These are phyloP conservation scores for Blastobotrys muscicola DNA, from an alignment of 805 yeast species.

Conservation along the genomic window DNA sequence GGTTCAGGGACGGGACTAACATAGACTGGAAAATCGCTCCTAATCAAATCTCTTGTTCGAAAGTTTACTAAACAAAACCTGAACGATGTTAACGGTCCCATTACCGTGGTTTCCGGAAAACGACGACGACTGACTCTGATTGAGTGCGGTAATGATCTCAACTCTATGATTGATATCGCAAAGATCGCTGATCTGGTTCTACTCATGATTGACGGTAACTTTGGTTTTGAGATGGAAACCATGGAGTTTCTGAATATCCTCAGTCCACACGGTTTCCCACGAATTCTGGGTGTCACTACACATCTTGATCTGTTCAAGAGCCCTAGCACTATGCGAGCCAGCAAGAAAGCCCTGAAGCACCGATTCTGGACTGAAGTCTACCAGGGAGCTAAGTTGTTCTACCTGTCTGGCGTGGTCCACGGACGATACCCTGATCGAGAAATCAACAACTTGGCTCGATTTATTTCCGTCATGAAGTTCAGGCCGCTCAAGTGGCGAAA, in stretches of 20 bases:
- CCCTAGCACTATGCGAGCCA: constrained; percentile 78
- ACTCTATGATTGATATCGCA: constrained; percentile 93
- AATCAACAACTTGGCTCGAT: constrained; percentile 80
- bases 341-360: constrained; percentile 84
- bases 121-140: constrained; percentile 85
- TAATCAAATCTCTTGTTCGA: constrained; percentile 80
- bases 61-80: constrained; percentile 81
- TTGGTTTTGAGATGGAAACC: constrained; percentile 98
- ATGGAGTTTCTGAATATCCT: constrained; percentile 96
- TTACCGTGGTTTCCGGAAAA: constrained; percentile 93
- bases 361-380: constrained; percentile 99
- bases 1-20: too few relatives aligned
- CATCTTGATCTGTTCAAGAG: constrained; percentile 91
- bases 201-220: constrained; percentile 88
- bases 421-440: constrained; percentile 98
- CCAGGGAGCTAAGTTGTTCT: constrained; percentile 93
- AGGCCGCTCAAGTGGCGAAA: constrained; percentile 99
- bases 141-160: constrained; percentile 86
- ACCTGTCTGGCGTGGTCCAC: constrained; percentile 88
- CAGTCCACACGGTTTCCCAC: constrained; percentile 98
- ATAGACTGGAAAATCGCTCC: constrained; percentile 82
- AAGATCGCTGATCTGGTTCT: constrained; percentile 90
- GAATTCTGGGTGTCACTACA: constrained; percentile 90
- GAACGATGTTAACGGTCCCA: constrained; percentile 86
- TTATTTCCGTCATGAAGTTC: constrained; percentile 94